Percentiles rank a stretch among this genome's conserved stretches.
Evolutionary conservation across 805 yeast species (phyloP).

Genomic region (Candida xiaguanensis): DNA sequence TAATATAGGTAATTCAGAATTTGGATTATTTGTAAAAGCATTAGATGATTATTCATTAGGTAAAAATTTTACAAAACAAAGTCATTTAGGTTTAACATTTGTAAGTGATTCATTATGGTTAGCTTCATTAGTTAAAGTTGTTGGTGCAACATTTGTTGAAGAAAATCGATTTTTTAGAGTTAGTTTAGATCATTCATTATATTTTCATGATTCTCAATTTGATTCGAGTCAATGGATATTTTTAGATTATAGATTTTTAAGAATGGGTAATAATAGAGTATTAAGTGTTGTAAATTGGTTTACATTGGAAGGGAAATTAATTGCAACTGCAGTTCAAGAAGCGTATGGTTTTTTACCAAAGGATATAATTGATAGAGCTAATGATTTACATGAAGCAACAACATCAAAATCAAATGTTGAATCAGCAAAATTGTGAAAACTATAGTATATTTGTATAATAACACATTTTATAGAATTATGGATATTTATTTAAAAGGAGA

Average conservation of each 20-base stretch:
- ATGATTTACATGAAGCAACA: constrained; percentile 3
- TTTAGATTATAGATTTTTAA: constrained; percentile 27
- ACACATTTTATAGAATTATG: background rate
- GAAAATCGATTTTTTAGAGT: constrained; percentile 30
- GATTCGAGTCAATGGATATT: constrained; percentile 35
- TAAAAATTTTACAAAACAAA: constrained; percentile 17
- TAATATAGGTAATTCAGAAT: constrained; percentile 16
- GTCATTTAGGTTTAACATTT: constrained; percentile 21
- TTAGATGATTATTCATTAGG: constrained; percentile 25
- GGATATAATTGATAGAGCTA: constrained; percentile 5
- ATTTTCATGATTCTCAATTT: constrained; percentile 32
- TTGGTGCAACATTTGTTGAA: constrained; percentile 19
- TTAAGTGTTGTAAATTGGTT: constrained; percentile 24
- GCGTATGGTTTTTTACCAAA: constrained; percentile 17
- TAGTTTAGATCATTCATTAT: constrained; percentile 34
- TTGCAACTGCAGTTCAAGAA: constrained; percentile 33
- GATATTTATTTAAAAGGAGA: too few species aligned
- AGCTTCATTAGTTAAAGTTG: constrained; percentile 22
- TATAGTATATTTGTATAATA: background rate
- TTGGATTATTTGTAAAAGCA: constrained; percentile 29
- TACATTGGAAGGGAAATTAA: constrained; percentile 24
- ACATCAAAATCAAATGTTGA: background rate
- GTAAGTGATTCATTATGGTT: constrained; percentile 31
- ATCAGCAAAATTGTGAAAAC: constrained; percentile 3
- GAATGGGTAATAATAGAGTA: constrained; percentile 32